Conservation (phyloP, 371 early-diverging fungal species). For the Mucor plumbeus region DNA sequence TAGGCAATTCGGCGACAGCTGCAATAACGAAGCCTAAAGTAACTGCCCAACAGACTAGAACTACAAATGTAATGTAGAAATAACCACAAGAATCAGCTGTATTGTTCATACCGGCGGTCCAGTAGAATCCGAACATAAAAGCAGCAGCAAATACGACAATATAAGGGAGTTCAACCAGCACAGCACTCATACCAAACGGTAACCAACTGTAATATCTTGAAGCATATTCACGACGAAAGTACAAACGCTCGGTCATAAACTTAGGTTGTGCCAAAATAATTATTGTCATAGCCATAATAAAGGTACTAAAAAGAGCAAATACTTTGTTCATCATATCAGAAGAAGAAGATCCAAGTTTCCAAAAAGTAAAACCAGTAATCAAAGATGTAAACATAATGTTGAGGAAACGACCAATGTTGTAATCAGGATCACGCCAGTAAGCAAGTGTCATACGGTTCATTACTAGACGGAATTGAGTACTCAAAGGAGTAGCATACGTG, state of each 20-base stretch:
- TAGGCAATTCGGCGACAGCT: constrained; percentile 61
- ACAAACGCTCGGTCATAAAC: constrained; percentile 64
- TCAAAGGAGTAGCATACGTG: constrained; percentile 32
- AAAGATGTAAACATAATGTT: constrained; percentile 50
- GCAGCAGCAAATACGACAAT: constrained; percentile 47
- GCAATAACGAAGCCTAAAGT: constrained; percentile 72
- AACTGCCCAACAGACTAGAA: constrained; percentile 60
- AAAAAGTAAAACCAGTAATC: constrained; percentile 60
- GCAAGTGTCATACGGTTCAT: constrained; percentile 52
- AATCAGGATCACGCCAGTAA: constrained; percentile 62
- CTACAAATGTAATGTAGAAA: constrained; percentile 58
- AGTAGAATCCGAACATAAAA: constrained; percentile 65
- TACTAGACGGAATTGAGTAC: constrained; percentile 48
- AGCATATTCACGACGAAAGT: constrained; percentile 67
- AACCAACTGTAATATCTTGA: constrained; percentile 69
- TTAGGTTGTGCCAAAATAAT: constrained; percentile 42
- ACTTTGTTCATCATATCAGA: constrained; percentile 66
- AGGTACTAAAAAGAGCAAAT: constrained; percentile 69
- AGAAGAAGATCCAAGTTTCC: constrained; percentile 50
- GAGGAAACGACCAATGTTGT: constrained; percentile 59
- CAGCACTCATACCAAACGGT: constrained; percentile 56
- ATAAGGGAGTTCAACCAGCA: constrained; percentile 59
- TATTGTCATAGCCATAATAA: constrained; percentile 54
- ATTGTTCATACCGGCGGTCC: constrained; percentile 61
- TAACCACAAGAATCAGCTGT: constrained; percentile 52